Evolutionary conservation across 352 stramenopile species (phyloP).

Genomic region (Pythium apleroticum): DNA sequence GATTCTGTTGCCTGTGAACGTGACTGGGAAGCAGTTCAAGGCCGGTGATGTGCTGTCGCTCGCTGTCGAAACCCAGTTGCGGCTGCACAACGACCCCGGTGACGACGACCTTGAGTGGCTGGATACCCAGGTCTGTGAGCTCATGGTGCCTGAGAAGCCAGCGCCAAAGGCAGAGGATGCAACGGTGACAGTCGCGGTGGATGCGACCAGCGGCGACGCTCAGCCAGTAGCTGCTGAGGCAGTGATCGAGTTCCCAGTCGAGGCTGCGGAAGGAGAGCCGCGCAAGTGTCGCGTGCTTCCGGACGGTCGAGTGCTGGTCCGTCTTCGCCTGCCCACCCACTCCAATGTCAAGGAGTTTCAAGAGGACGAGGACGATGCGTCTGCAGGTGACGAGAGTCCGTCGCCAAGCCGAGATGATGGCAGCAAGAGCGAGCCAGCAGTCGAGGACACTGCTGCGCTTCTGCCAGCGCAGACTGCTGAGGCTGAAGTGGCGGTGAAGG

Average conservation of each 20-base stretch:
- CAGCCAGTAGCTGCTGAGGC: conserved; percentile 1
- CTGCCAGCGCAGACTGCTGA: background rate
- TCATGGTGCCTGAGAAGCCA: conserved; percentile 43
- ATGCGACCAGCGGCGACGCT: conserved; percentile 21
- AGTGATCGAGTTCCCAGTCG: background rate
- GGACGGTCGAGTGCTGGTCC: conserved; percentile 17
- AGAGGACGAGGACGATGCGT: background rate
- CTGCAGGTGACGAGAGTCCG: background rate
- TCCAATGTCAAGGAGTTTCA: conserved; percentile 21
- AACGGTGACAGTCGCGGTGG: conserved; percentile 20
- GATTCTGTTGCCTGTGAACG: conserved; percentile 68
- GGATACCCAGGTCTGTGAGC: conserved; percentile 46
- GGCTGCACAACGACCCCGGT: conserved; percentile 42
- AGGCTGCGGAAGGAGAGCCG: background rate
- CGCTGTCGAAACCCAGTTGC: conserved; percentile 46
- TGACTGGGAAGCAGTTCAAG: conserved; percentile 62
- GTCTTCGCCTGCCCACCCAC: conserved; percentile 21
- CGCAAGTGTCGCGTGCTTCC: conserved; percentile 9
- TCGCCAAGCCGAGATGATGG: conserved; percentile 16
- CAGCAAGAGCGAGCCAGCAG: background rate
- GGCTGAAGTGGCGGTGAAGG: background rate
- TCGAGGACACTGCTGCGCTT: background rate
- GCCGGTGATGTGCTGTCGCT: conserved; percentile 54
- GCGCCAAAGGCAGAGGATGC: background rate
- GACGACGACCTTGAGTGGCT: conserved; percentile 59